A percentile compares a stretch with the other conserved stretches of the same genome.
Evolutionary conservation across 805 yeast species (phyloP).

Genomic region (Candida jianshihensis): DNA sequence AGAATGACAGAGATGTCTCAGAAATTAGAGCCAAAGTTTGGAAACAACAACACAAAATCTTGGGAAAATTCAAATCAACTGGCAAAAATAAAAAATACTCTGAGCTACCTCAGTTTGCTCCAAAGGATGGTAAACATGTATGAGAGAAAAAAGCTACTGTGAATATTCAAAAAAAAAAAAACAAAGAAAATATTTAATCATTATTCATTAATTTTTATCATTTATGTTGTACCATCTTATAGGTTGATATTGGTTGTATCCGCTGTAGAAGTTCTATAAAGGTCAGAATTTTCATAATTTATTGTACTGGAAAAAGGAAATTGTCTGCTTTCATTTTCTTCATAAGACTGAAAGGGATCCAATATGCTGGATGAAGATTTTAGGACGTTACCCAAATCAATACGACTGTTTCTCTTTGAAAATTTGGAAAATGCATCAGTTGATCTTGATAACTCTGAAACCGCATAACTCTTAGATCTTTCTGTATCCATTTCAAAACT

Average conservation of each 20-base stretch:
- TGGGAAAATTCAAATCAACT: conserved; percentile 32
- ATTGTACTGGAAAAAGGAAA: too few relatives aligned
- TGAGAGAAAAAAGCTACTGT: too few relatives aligned
- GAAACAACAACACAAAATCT: conserved; percentile 29
- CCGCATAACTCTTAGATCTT: conserved; percentile 2
- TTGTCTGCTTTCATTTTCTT: neutral
- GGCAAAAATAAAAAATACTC: conserved; percentile 32
- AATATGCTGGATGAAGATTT: neutral
- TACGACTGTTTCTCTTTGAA: conserved; percentile 4
- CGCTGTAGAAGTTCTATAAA: conserved; percentile 2
- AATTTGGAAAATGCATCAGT: conserved; percentile 7
- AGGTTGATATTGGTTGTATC: conserved; percentile 6
- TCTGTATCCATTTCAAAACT: conserved; percentile 4
- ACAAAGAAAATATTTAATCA: too few relatives aligned
- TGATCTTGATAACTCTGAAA: conserved; percentile 4
- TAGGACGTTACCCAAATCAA: neutral
- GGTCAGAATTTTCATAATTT: neutral
- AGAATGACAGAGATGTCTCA: conserved; percentile 47
- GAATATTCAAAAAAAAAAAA: too few relatives aligned
- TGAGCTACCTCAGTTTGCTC: conserved; percentile 33
- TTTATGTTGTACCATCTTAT: neutral
- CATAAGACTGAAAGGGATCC: neutral
- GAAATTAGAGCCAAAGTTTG: conserved; percentile 30
- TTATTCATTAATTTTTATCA: too few relatives aligned
- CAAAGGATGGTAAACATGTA: conserved; percentile 10